Percentiles rank a stretch among this genome's conserved stretches.
Conservation (phyloP, 148 eudicot species). For the Fallopia convolvulus region DNA sequence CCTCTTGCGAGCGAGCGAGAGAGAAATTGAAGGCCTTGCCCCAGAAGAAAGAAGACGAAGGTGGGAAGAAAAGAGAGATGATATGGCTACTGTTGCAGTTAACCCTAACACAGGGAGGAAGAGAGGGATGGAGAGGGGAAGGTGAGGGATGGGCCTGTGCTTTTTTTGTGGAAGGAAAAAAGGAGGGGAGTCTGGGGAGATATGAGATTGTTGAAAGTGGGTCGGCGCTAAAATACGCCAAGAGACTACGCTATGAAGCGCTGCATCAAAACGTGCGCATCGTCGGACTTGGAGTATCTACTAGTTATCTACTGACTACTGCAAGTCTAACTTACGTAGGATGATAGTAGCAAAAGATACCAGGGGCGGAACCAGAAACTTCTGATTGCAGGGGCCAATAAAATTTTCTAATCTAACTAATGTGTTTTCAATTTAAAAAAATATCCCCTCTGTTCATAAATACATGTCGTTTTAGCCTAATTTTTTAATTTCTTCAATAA, state of each 20-base stretch:
- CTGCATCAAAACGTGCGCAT: neutral
- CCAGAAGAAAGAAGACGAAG: neutral
- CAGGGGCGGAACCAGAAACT: too few species aligned
- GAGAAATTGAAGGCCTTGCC: neutral
- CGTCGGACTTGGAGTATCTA: neutral
- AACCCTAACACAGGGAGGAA: slow-evolving; percentile 21
- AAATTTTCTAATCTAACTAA: too few species aligned
- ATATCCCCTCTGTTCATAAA: too few species aligned
- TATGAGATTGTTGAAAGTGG: neutral
- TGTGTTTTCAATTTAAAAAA: too few species aligned
- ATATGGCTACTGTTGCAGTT: slow-evolving; percentile 22
- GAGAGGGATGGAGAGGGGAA: neutral
- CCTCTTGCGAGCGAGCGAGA: neutral
- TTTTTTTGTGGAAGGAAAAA: neutral
- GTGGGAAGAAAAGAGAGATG: neutral
- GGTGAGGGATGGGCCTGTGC: neutral
- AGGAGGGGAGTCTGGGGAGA: neutral
- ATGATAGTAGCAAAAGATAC: neutral
- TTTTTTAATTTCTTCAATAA: too few species aligned
- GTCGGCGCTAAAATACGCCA: neutral
- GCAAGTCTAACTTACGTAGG: neutral
- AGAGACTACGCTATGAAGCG: neutral
- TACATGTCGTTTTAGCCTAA: too few species aligned
- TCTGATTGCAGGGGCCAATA: too few species aligned
- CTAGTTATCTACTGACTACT: neutral